Conservation (phyloP, 257 asterid species). For the Nicotiana knightiana region DNA sequence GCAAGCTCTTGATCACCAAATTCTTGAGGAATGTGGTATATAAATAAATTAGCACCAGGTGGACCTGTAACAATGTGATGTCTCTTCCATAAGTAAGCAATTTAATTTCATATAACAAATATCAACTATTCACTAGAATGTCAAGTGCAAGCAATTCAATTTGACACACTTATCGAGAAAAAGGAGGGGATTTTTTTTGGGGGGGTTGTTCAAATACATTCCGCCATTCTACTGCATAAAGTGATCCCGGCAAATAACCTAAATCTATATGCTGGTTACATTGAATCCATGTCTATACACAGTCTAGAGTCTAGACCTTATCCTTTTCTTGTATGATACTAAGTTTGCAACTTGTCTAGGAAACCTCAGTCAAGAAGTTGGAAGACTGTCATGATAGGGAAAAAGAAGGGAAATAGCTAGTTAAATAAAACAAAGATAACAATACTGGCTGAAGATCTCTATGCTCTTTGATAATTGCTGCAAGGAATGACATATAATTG, state of each 20-base stretch:
- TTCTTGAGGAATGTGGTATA: conserved; percentile 94
- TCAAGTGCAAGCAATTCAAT: not conserved
- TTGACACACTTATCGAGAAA: not conserved
- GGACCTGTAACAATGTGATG: conserved; percentile 57
- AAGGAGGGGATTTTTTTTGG: not conserved
- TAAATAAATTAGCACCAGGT: conserved; percentile 86
- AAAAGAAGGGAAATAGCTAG: not conserved
- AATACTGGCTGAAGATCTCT: not conserved
- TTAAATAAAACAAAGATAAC: not conserved
- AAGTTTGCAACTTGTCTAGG: not conserved
- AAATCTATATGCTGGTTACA: not conserved
- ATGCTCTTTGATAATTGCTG: not conserved
- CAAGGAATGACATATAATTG: not conserved
- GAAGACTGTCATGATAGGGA: not conserved
- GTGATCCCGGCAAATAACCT: not conserved
- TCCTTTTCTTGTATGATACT: not conserved
- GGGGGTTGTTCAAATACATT: not conserved
- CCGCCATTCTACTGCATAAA: not conserved
- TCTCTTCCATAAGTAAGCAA: not conserved
- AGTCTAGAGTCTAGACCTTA: no score
- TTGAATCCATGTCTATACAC: no score
- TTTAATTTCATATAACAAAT: not conserved
- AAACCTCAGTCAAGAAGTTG: not conserved
- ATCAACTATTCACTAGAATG: not conserved
- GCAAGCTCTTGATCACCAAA: conserved; percentile 87